These are phyloP conservation scores for Crithidia fasciculata DNA, from an alignment of 208 protist genomes.

Conservation along the genomic window DNA sequence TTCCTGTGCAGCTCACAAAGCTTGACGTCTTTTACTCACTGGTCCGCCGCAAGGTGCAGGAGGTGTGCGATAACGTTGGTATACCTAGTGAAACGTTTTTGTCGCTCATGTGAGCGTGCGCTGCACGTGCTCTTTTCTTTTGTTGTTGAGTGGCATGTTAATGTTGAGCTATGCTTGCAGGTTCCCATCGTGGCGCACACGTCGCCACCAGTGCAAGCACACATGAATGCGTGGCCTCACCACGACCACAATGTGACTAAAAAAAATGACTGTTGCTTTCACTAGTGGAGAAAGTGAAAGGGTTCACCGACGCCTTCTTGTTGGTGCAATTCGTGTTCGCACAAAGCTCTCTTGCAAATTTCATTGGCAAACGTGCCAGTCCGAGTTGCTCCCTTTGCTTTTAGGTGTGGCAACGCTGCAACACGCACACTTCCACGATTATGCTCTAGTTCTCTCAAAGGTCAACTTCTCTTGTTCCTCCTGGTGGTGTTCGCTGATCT, in stretches of 20 bases:
- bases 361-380: neutral
- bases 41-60: constrained; percentile 33
- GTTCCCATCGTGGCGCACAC: neutral
- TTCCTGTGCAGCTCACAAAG: constrained; percentile 42
- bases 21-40: constrained; percentile 49
- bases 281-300: neutral
- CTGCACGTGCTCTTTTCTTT: neutral
- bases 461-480: neutral
- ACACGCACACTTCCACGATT: too few species aligned
- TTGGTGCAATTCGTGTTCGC: too few species aligned
- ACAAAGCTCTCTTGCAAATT: neutral
- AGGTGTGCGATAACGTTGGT: constrained; percentile 44
- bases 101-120: constrained; percentile 8
- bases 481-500: neutral
- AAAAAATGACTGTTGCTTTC: neutral
- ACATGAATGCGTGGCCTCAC: too few species aligned
- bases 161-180: neutral
- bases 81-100: constrained; percentile 7
- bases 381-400: too few species aligned
- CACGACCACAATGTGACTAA: too few species aligned
- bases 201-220: too few species aligned
- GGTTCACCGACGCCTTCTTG: neutral
- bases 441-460: neutral
- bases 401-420: too few species aligned
- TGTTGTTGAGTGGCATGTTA: neutral